Conservation (phyloP, 1,284 basidiomycete genomes). For the Hypsizygus ulmarius region DNA sequence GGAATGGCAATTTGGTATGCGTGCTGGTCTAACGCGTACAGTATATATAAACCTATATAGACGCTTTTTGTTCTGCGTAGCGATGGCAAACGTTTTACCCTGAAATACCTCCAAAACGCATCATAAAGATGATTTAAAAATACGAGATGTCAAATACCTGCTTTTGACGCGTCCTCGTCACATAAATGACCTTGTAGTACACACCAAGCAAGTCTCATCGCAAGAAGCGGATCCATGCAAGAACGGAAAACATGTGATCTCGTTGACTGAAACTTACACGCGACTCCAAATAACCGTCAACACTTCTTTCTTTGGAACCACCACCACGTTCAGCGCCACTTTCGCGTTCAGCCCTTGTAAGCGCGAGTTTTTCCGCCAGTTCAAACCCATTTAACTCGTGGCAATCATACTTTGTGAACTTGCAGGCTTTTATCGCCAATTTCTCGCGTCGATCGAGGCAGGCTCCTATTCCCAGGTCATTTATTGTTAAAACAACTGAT, state of each 20-base stretch:
- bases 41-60: too few relatives aligned
- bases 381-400: slow-evolving; percentile 5
- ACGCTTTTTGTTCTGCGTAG: too few relatives aligned
- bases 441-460: slow-evolving; percentile 8
- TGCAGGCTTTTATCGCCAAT: neutral
- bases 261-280: slow-evolving; percentile 18
- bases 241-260: slow-evolving; percentile 22
- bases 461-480: slow-evolving; percentile 11
- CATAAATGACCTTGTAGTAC: too few relatives aligned
- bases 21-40: neutral
- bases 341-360: slow-evolving; percentile 23
- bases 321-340: slow-evolving; percentile 28
- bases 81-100: too few relatives aligned
- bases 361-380: slow-evolving; percentile 6
- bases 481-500: neutral
- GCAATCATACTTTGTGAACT: neutral
- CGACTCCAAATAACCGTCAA: slow-evolving; percentile 20
- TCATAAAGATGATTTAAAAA: too few relatives aligned
- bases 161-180: too few relatives aligned
- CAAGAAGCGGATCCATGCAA: too few relatives aligned
- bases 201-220: too few relatives aligned
- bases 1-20: too few relatives aligned
- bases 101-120: too few relatives aligned
- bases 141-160: too few relatives aligned
- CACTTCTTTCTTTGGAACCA: slow-evolving; percentile 36